Conservation (phyloP, 768 basidiomycete species). For the Naematelia aurantialba region DNA sequence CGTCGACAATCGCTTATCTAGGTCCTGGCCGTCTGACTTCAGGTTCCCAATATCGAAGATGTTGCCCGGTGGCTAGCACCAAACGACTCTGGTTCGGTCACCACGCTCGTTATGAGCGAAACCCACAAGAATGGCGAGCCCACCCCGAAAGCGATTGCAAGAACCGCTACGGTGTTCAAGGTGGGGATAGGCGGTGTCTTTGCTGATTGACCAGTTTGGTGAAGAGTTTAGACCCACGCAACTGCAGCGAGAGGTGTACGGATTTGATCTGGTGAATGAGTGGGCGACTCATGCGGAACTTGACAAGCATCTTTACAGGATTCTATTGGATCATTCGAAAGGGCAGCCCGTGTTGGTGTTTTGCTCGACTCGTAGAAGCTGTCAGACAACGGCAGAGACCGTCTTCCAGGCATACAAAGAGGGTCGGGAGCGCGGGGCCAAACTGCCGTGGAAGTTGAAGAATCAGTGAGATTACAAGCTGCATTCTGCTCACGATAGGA, state of each 20-base stretch:
- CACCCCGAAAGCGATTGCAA: neutral
- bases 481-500: neutral
- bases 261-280: constrained; percentile 67
- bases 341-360: constrained; percentile 87
- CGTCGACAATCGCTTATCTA: neutral
- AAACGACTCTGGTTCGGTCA: neutral
- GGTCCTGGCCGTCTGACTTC: neutral
- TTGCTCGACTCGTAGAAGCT: constrained; percentile 78
- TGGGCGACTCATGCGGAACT: constrained; percentile 70
- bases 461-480: constrained; percentile 8
- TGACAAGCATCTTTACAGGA: constrained; percentile 66
- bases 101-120: neutral
- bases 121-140: neutral
- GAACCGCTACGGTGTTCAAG: constrained; percentile 63
- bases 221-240: constrained; percentile 87
- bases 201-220: constrained; percentile 64
- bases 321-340: constrained; percentile 68
- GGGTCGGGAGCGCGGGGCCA: constrained; percentile 52
- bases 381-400: constrained; percentile 63
- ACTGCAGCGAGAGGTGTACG: constrained; percentile 68
- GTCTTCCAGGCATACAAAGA: constrained; percentile 69
- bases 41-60: constrained; percentile 76
- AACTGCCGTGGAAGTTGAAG: constrained; percentile 19
- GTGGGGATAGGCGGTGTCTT: constrained; percentile 51
- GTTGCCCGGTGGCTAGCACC: constrained; percentile 82